These are phyloP conservation scores for Fusarium torreyae DNA, from an alignment of 2,329 filamentous ascomycete genomes.

Conservation along the genomic window DNA sequence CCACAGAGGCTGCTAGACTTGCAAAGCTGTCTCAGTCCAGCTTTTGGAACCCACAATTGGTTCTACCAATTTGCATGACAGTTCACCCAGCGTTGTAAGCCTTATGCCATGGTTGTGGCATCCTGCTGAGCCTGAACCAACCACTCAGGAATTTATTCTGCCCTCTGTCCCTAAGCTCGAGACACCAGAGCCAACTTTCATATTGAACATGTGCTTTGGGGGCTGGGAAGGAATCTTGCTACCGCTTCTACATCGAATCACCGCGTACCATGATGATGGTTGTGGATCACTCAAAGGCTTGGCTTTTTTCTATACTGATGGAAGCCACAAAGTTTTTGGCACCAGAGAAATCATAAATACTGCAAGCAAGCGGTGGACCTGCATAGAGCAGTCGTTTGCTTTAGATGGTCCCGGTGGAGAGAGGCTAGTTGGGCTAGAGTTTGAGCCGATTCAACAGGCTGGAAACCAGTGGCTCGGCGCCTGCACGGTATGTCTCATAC, in stretches of 20 bases:
- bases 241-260: slow-evolving; percentile 5
- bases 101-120: slow-evolving; percentile 4
- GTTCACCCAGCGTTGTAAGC: no score
- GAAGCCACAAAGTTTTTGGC: slow-evolving; percentile 1
- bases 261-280: background rate
- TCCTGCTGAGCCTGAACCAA: background rate
- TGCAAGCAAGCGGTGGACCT: background rate
- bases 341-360: background rate
- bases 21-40: slow-evolving; percentile 4
- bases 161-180: fast-evolving
- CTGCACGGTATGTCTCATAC: background rate
- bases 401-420: slow-evolving; percentile 21
- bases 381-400: slow-evolving; percentile 8
- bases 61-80: no score
- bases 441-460: fast-evolving
- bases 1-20: background rate
- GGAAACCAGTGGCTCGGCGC: no score
- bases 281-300: background rate
- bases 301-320: slow-evolving; percentile 19
- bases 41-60: background rate
- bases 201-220: slow-evolving; percentile 24
- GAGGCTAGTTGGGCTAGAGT: background rate
- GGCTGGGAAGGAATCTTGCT: background rate
- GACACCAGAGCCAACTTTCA: background rate
- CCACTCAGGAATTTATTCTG: fast-evolving